phyloP scores from a whole-genome alignment of 176 grass and related monocot genomes.

The Hordeum vulgare region MorexV3_pseudomolecules_assembly NC_058520.1:209693822-209694321 shows the following conservation, averaged over 20 bases:
- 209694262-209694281: no score
- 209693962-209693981: not conserved
- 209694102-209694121: not conserved
- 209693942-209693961: not conserved
- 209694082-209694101: not conserved
- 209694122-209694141: no score
- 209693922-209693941: not conserved
- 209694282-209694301: no score
- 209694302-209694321: no score
- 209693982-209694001: not conserved
- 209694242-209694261: no score
- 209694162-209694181: no score
- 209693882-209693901: not conserved
- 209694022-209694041: not conserved
- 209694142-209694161: not conserved
- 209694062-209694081: not conserved
- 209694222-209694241: no score
- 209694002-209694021: not conserved
- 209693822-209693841: conserved; percentile 45
- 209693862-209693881: not conserved
- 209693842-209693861: not conserved
- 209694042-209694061: not conserved
- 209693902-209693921: not conserved
- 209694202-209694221: no score
- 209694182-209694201: no score